phyloP scores from a whole-genome alignment of 208 protist species.

The Crithidia fasciculata region DNA sequence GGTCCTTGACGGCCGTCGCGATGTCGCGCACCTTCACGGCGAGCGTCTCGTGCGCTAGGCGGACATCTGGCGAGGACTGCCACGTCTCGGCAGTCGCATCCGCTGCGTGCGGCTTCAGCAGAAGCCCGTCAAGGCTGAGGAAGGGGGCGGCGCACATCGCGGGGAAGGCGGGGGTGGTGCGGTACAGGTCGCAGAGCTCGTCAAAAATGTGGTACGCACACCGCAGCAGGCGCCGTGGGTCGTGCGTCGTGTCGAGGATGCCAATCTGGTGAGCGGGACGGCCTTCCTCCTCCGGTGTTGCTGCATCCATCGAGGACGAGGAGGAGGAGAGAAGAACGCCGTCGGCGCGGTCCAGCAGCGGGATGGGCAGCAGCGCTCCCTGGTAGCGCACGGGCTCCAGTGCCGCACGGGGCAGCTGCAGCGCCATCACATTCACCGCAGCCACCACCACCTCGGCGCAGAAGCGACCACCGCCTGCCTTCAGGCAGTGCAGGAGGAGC shows the following conservation, averaged over 20 bases:
- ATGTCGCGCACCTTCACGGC: slow-evolving; percentile 32
- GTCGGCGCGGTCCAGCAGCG: slow-evolving; percentile 60
- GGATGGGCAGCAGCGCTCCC: slow-evolving; percentile 60
- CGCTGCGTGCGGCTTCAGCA: slow-evolving; percentile 18
- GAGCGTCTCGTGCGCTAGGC: slow-evolving; percentile 54
- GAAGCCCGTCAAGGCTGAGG: slow-evolving; percentile 39
- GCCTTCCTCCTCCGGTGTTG: background rate
- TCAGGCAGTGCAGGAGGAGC: slow-evolving; percentile 46
- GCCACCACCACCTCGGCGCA: slow-evolving; percentile 69
- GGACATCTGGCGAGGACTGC: slow-evolving; percentile 42
- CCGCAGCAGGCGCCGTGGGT: slow-evolving; percentile 45
- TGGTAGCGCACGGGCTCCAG: slow-evolving; percentile 69
- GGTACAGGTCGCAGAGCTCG: slow-evolving; percentile 52
- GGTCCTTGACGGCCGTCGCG: slow-evolving; percentile 27
- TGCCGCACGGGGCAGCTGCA: slow-evolving; percentile 64
- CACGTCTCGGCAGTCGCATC: slow-evolving; percentile 15
- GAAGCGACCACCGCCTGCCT: slow-evolving; percentile 51
- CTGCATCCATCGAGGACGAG: background rate
- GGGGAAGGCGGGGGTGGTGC: slow-evolving; percentile 55
- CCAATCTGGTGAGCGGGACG: slow-evolving; percentile 33
- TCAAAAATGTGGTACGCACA: slow-evolving; percentile 72
- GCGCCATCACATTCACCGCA: slow-evolving; percentile 69
- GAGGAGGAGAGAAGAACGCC: slow-evolving; percentile 32
- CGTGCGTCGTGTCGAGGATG: slow-evolving; percentile 38
- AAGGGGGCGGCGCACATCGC: slow-evolving; percentile 59